Evolutionary conservation across 495 filamentous ascomycete species (phyloP), one percentile per base, ranked within the genome.

Genomic region (Aspergillus avenaceus): DNA sequence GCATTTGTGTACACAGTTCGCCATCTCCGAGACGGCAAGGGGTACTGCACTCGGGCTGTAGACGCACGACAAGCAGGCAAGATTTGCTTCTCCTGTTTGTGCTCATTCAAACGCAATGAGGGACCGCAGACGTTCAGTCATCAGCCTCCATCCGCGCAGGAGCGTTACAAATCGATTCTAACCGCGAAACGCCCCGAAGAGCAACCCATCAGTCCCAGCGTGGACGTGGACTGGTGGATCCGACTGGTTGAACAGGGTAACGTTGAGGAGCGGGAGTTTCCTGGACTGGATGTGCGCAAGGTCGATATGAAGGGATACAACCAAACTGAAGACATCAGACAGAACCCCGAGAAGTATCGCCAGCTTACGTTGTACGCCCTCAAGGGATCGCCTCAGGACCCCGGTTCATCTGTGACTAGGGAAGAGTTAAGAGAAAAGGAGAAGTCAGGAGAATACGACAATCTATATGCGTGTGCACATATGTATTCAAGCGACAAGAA

Each of bases 401-500:
- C 50, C n/a, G 41, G 21, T 8, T 43, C 48, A 16, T 16, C 43
- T 0, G 54, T 56, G 27, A 55, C 58, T 8, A 49, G 16, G 18
- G 54, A 58, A 29, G 52, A 49, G 11, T 19, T 63, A 41, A 55
- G 45, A 42, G n/a, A n/a, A 5, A 62, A 47, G 32, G 69, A 71
- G 5, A 38, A 53, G 19, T 46, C 46, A 1, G 71, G 69, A 9
- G 64, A 69, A 48, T 71, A 65, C 44, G 70, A 73, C 37, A 85
- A 85, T 49, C 69, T 81, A 8, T 84, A 87, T 61, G 75, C 83
- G 4, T 75, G 76, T 49, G 77, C 78, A 13, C 85, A 88, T 60
- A 78, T 85, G 41, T 88, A 82, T 64, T 77, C 82, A 2, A 79
- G 76, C 23, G 86, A 90, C 56, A 76, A 82, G 32, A 90, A 90